Percentiles rank a stretch among this genome's conserved stretches.
These are phyloP conservation scores for Malus fusca DNA, from an alignment of 306 rosid genomes.

Conservation along the genomic window DNA sequence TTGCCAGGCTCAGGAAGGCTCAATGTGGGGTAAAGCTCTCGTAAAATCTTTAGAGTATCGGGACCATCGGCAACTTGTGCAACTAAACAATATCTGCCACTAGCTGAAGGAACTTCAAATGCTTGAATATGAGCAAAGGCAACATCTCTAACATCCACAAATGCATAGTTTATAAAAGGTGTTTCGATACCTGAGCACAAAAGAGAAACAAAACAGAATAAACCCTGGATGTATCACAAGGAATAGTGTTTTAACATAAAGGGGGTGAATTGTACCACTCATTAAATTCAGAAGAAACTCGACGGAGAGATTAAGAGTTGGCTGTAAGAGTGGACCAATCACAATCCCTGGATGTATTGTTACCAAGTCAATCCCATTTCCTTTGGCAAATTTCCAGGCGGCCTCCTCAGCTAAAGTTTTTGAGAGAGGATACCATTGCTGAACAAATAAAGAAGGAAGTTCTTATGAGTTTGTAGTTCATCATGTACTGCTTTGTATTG, in stretches of 20 bases:
- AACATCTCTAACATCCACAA: constrained; percentile 21
- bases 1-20: not conserved
- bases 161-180: not conserved
- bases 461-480: too few relatives aligned
- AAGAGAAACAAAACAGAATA: not conserved
- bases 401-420: too few relatives aligned
- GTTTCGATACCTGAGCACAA: not conserved
- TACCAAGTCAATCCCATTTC: too few relatives aligned
- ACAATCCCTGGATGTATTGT: too few relatives aligned
- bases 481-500: too few relatives aligned
- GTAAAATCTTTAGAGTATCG: constrained; percentile 1
- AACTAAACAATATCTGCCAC: constrained; percentile 23
- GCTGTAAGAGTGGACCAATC: too few relatives aligned
- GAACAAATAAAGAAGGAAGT: too few relatives aligned
- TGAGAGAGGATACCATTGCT: too few relatives aligned
- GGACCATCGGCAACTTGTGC: not conserved
- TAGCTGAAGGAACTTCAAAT: constrained; percentile 24
- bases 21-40: constrained; percentile 1
- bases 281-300: not conserved
- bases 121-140: constrained; percentile 20
- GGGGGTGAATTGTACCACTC: not conserved
- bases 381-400: too few relatives aligned
- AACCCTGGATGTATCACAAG: not conserved
- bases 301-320: not conserved
- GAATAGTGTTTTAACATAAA: not conserved